Conservation (phyloP, 768 basidiomycete species). For the Suillus spraguei region DNA sequence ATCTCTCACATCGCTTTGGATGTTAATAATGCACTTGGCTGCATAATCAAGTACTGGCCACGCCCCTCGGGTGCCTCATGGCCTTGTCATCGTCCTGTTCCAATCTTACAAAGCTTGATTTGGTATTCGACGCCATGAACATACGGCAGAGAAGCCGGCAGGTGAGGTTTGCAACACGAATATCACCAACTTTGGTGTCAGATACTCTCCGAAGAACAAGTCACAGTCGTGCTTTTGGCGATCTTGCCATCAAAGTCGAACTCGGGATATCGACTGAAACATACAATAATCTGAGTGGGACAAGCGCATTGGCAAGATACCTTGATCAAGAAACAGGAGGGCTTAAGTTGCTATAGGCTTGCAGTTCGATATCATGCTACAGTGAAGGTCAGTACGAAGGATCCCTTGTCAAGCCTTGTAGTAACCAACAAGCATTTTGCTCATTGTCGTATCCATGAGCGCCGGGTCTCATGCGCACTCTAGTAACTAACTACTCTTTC, state of each 20-base stretch:
- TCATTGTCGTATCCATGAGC: background rate
- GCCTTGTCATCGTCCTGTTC: background rate
- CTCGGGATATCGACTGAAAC: background rate
- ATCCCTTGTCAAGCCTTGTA: background rate
- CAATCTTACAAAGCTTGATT: background rate
- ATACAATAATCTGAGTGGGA: background rate
- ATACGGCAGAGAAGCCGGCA: background rate
- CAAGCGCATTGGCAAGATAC: background rate
- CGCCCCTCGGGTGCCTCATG: background rate
- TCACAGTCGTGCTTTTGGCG: background rate
- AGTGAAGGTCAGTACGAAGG: background rate
- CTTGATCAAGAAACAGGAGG: background rate
- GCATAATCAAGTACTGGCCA: background rate
- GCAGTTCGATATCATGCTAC: background rate
- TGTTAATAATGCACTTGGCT: background rate
- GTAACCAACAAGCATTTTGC: background rate
- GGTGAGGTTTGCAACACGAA: background rate
- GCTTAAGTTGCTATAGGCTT: background rate
- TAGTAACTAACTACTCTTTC: background rate
- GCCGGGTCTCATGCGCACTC: background rate
- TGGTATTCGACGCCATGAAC: background rate
- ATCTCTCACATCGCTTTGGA: background rate
- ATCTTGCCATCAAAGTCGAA: background rate
- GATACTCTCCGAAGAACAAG: background rate
- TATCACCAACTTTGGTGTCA: background rate